Percentiles rank a stretch among this genome's conserved stretches.
phyloP scores from a whole-genome alignment of 768 basidiomycete genomes.

The Lentinus tigrinus region DNA sequence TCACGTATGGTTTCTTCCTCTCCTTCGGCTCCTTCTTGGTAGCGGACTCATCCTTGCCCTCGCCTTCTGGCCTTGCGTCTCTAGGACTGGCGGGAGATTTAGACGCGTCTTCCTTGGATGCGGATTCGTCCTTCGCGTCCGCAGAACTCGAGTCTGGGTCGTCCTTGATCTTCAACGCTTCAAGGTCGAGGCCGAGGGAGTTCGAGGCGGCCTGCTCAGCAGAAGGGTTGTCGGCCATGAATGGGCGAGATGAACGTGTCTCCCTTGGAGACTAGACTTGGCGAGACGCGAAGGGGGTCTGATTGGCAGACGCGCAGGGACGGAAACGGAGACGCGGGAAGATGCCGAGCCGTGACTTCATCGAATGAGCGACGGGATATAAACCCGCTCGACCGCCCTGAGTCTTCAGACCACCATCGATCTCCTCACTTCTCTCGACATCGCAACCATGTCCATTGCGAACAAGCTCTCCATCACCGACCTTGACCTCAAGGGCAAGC shows the following conservation, averaged over 20 bases:
- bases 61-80: slow-evolving; percentile 1
- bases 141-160: slow-evolving; percentile 12
- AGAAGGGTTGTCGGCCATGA: slow-evolving; percentile 38
- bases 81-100: slow-evolving; percentile 12
- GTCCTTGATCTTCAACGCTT: slow-evolving; percentile 43
- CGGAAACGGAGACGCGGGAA: slow-evolving; percentile 4
- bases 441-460: slow-evolving; percentile 80
- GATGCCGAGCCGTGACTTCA: slow-evolving; percentile 23
- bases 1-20: slow-evolving; percentile 75
- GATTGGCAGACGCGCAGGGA: slow-evolving; percentile 1
- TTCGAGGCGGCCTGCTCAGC: slow-evolving; percentile 43
- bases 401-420: slow-evolving; percentile 11
- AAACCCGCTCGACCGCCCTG: background rate
- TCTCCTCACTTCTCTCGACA: slow-evolving; percentile 17
- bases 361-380: slow-evolving; percentile 12
- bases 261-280: slow-evolving; percentile 14
- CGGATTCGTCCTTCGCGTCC: slow-evolving; percentile 6
- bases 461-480: slow-evolving; percentile 94
- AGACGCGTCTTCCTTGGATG: background rate
- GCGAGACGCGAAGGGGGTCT: slow-evolving; percentile 12
- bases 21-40: slow-evolving; percentile 29
- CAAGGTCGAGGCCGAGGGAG: slow-evolving; percentile 72
- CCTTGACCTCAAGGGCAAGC: slow-evolving; percentile 81
- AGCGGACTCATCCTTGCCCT: background rate
- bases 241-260: slow-evolving; percentile 1